Conservation (phyloP, 257 asterid genomes). For the Scutellaria baicalensis region DNA sequence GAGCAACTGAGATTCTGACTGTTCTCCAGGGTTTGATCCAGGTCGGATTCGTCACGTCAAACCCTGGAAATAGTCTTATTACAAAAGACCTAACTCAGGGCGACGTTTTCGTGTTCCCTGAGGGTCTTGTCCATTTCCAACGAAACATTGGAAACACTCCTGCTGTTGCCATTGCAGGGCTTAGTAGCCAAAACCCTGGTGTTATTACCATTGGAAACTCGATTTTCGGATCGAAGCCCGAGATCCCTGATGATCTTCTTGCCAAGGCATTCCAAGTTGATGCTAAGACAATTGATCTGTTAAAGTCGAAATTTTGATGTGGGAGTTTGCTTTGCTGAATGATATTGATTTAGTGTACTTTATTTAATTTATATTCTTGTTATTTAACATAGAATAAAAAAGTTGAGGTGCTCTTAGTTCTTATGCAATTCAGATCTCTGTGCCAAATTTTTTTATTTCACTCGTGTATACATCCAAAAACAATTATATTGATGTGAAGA, state of each 20-base stretch:
- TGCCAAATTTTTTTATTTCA: no score
- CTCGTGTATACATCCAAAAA: no score
- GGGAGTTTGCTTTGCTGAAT: not conserved
- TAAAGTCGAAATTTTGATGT: conserved; percentile 27
- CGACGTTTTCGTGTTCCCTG: conserved; percentile 38
- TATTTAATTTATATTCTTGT: not conserved
- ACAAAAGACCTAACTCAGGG: conserved; percentile 21
- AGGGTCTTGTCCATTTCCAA: conserved; percentile 38
- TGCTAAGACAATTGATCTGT: conserved; percentile 10
- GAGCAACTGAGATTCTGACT: conserved; percentile 36
- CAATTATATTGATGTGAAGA: no score
- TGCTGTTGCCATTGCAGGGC: conserved; percentile 30
- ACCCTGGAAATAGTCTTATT: conserved; percentile 27
- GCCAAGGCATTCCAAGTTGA: conserved; percentile 36
- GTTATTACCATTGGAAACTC: conserved; percentile 26
- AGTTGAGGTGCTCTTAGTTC: not conserved
- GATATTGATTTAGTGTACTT: not conserved
- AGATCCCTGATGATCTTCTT: conserved; percentile 27
- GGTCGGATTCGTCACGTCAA: conserved; percentile 38
- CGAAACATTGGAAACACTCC: conserved; percentile 8
- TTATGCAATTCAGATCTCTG: no score
- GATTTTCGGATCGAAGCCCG: conserved; percentile 35
- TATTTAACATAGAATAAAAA: not conserved
- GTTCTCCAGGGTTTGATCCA: conserved; percentile 23
- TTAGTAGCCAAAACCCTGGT: conserved; percentile 41